These are phyloP conservation scores for Hymenochaete sp. DNA, from an alignment of 1,284 basidiomycete genomes.

Conservation along the genomic window DNA sequence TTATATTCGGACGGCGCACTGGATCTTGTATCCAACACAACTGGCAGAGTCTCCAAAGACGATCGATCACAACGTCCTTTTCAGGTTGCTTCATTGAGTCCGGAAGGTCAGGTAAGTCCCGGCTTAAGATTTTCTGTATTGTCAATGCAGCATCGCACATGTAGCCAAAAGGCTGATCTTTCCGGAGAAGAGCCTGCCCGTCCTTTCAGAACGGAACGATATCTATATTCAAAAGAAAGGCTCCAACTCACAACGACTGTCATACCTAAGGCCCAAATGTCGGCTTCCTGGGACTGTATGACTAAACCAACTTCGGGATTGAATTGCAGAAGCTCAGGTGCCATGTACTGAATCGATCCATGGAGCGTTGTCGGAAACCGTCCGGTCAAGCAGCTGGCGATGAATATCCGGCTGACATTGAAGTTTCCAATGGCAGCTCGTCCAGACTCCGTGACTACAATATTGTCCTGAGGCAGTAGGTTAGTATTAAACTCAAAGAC, in stretches of 20 bases:
- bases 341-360: constrained; percentile 2
- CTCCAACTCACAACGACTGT: background rate
- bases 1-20: background rate
- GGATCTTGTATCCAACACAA: background rate
- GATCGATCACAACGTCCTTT: too few species aligned
- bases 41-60: background rate
- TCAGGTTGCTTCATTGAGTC: background rate
- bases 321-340: background rate
- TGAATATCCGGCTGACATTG: constrained; percentile 7
- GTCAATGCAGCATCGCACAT: background rate
- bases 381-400: background rate
- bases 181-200: background rate
- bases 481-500: background rate
- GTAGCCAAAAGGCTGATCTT: background rate
- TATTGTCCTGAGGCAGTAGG: constrained; percentile 11
- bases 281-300: background rate
- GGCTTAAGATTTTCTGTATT: background rate
- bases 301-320: background rate
- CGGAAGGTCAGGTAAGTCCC: background rate
- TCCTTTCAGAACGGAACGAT: too few species aligned
- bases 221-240: too few species aligned
- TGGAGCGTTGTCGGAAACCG: background rate
- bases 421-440: constrained; percentile 10
- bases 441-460: constrained; percentile 2
- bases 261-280: constrained; percentile 3